Conservation (phyloP, 75 land plant genomes). For the Azolla pinnata region DNA sequence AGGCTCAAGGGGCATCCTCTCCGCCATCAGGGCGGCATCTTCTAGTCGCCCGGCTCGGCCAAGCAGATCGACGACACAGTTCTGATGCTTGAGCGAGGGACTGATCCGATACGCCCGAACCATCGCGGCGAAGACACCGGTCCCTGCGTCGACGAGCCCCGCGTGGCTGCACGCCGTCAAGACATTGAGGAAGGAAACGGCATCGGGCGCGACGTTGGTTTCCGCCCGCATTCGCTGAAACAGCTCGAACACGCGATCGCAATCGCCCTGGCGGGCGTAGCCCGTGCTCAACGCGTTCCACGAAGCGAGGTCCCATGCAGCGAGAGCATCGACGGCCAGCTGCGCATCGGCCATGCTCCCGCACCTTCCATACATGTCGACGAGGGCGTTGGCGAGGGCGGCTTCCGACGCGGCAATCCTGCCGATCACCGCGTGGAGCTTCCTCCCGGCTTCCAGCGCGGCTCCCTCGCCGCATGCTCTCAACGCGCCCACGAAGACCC, state of each 20-base stretch:
- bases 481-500: slow-evolving; percentile 12
- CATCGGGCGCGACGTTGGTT: slow-evolving; percentile 11
- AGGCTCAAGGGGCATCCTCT: slow-evolving; percentile 49
- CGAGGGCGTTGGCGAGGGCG: slow-evolving; percentile 7
- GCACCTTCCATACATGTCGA: slow-evolving; percentile 19
- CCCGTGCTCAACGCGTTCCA: slow-evolving; percentile 16
- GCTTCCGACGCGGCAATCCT: neutral
- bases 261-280: slow-evolving; percentile 11
- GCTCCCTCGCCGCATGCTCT: slow-evolving; percentile 27
- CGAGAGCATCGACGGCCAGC: neutral
- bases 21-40: slow-evolving; percentile 41
- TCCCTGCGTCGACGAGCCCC: slow-evolving; percentile 39
- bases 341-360: slow-evolving; percentile 3
- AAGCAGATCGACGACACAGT: slow-evolving; percentile 62
- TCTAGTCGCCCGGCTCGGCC: slow-evolving; percentile 37
- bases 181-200: slow-evolving; percentile 21
- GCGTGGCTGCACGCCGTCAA: slow-evolving; percentile 58
- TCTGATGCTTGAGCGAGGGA: slow-evolving; percentile 55
- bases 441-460: slow-evolving; percentile 2
- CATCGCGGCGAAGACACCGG: slow-evolving; percentile 34
- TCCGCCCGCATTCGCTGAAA: slow-evolving; percentile 11
- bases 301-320: neutral
- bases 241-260: slow-evolving; percentile 8
- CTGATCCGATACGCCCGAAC: slow-evolving; percentile 19
- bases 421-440: neutral